Base-by-base conservation (phyloP, 495 filamentous ascomycete species). In the Talaromyces wortmannii region DNA sequence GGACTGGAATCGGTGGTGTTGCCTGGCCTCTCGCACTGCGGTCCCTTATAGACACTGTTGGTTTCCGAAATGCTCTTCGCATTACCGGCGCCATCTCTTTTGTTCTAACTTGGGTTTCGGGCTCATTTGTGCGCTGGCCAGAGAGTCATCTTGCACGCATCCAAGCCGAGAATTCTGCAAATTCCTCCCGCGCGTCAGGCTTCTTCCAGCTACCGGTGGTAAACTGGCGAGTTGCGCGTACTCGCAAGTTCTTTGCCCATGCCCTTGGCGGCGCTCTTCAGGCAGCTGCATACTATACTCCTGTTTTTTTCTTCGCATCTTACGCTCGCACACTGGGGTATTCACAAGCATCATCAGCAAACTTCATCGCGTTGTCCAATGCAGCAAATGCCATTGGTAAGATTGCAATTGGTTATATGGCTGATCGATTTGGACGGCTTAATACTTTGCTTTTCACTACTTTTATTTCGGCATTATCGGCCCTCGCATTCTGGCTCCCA, bases 61-160 rank as follows among this genome's bases (percentile, higher is more conserved):
- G 78, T 2, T 88, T 85, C 52, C 81, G 70, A 6, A 86, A 83
- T 83, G 66, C 80, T 0, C 72, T 84, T 2, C 68, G 84, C 5
- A 71, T 85, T n/a, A 65, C 79, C 12, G 84, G 74, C 3, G 66
- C 67, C 11, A 56, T 77, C 1, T 63, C 62, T 3, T 67, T 69
- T 18, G 55, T 61, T 0, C 40, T 75, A 6, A 70, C 67, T 47
- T 46, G 42, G 13, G 18, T 32, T 0, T 60, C 72, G 0, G 67
- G 63, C 50, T 60, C 52, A 12, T 85, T 87, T 59, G 60, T 84
- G 23, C 63, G 66, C 46, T 15, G 76, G 4, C 58, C 69, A 3
- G 59, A 83, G n/a, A 67, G 62, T 33, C 57, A 71, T 3, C 71
- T 80, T 0, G 59, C 83, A 2, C 67, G 63, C 8, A 67, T 62